Conservation (phyloP, 768 basidiomycete genomes). For the Boletus pseudo-olivaceus region DNA sequence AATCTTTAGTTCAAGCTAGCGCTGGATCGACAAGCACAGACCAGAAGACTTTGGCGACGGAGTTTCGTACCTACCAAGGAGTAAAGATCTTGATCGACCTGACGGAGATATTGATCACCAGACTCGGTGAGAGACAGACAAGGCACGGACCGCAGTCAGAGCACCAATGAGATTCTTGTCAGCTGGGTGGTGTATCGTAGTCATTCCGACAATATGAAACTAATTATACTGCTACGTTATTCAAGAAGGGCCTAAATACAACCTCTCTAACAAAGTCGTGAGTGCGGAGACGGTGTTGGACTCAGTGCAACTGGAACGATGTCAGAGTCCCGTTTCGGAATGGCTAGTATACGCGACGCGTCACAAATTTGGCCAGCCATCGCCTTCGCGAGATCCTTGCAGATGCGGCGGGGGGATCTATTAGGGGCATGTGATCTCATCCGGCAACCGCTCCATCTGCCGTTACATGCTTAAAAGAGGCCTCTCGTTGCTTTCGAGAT, state of each 20-base stretch:
- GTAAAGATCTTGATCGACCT: too few relatives aligned
- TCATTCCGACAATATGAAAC: background rate
- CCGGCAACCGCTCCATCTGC: background rate
- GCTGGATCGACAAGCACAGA: background rate
- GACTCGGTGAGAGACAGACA: background rate
- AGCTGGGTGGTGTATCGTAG: background rate
- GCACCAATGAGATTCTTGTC: background rate
- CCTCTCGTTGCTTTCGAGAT: background rate
- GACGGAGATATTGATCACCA: background rate
- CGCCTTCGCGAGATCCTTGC: slow-evolving; percentile 8
- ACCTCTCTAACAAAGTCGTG: background rate
- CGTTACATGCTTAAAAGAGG: slow-evolving; percentile 12
- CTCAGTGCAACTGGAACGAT: background rate
- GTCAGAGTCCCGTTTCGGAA: background rate
- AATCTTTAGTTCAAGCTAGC: background rate
- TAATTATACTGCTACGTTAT: background rate
- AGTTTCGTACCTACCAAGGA: background rate
- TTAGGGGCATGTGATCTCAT: slow-evolving; percentile 3
- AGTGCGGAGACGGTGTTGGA: background rate
- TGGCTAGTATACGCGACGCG: background rate
- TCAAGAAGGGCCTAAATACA: background rate
- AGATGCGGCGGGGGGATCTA: slow-evolving; percentile 12
- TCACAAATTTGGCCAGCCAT: background rate
- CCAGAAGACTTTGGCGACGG: too few relatives aligned
- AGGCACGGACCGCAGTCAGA: too few relatives aligned